These are phyloP conservation scores for Zygosaccharomyces kombuchaensis DNA, from an alignment of 805 yeast species.

Conservation along the genomic window DNA sequence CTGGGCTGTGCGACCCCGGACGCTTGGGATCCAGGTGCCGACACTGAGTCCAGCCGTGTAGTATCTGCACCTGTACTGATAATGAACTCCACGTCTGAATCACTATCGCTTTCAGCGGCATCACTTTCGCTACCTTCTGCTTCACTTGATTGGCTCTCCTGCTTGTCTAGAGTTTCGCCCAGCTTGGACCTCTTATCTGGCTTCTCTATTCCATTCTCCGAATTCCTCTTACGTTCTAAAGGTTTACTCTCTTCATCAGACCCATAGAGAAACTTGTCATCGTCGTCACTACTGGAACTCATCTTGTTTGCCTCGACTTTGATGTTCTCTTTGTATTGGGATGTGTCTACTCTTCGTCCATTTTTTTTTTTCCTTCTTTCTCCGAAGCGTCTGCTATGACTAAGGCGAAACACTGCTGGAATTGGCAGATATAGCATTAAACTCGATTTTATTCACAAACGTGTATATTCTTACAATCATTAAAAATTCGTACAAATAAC, in stretches of 20 bases:
- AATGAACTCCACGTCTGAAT: conserved; percentile 78
- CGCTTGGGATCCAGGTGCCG: conserved; percentile 16
- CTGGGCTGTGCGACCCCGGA: conserved; percentile 16
- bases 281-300: conserved; percentile 34
- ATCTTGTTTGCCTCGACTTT: conserved; percentile 8
- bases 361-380: not conserved
- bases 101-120: conserved; percentile 43
- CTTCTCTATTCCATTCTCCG: conserved; percentile 12
- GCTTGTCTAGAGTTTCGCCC: conserved; percentile 18
- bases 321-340: not conserved
- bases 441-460: not conserved
- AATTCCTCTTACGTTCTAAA: conserved; percentile 20
- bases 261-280: conserved; percentile 35
- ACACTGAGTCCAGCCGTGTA: conserved; percentile 26
- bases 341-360: not conserved
- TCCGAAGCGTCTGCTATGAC: not conserved
- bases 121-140: conserved; percentile 44
- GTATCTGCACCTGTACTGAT: conserved; percentile 46
- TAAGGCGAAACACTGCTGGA: not conserved
- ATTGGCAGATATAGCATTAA: not conserved
- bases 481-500: not conserved
- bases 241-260: conserved; percentile 19
- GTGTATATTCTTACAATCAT: not conserved
- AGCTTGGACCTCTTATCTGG: conserved; percentile 13
- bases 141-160: conserved; percentile 40